phyloP scores from a whole-genome alignment of 1,284 basidiomycete genomes.

The Gymnopus androsaceus region DNA sequence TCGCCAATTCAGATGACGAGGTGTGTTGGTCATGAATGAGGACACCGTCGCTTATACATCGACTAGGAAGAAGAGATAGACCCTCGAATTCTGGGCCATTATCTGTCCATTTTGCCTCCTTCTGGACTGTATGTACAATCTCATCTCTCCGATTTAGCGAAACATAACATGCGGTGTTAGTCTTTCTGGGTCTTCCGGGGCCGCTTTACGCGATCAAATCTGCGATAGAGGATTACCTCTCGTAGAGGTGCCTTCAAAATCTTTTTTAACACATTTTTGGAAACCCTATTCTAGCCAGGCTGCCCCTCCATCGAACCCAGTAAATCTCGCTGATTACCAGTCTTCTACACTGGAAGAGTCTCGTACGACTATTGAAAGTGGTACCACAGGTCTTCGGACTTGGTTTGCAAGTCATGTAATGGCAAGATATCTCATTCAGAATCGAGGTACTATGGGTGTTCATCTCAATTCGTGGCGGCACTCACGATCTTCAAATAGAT shows the following conservation, averaged over 20 bases:
- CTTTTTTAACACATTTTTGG: slow-evolving; percentile 72
- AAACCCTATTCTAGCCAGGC: slow-evolving; percentile 15
- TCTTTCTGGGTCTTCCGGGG: slow-evolving; percentile 22
- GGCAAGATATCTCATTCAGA: slow-evolving; percentile 57
- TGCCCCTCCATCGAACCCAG: slow-evolving; percentile 1
- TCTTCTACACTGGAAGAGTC: slow-evolving; percentile 69
- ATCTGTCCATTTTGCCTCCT: slow-evolving; percentile 46
- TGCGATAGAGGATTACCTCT: slow-evolving; percentile 29
- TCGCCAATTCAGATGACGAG: slow-evolving; percentile 34
- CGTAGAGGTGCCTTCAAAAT: slow-evolving; percentile 46
- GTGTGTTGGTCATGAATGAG: slow-evolving; percentile 31
- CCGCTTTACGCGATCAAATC: slow-evolving; percentile 23
- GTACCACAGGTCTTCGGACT: slow-evolving; percentile 76
- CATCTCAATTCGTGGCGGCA: background rate
- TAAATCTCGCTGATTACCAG: slow-evolving; percentile 33
- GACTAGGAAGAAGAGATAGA: slow-evolving; percentile 63
- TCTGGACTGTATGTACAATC: slow-evolving; percentile 35
- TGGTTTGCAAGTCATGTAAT: slow-evolving; percentile 75
- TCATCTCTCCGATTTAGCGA: slow-evolving; percentile 17
- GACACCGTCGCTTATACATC: slow-evolving; percentile 1
- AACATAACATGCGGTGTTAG: background rate
- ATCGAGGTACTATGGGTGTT: slow-evolving; percentile 47
- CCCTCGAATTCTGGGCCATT: slow-evolving; percentile 60
- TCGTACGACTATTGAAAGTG: slow-evolving; percentile 66
- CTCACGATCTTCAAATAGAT: slow-evolving; percentile 39